Percentiles rank a stretch among this genome's conserved stretches.
These are phyloP conservation scores for Apium graveolens DNA, from an alignment of 129 eudicot genomes.

Conservation along the genomic window DNA sequence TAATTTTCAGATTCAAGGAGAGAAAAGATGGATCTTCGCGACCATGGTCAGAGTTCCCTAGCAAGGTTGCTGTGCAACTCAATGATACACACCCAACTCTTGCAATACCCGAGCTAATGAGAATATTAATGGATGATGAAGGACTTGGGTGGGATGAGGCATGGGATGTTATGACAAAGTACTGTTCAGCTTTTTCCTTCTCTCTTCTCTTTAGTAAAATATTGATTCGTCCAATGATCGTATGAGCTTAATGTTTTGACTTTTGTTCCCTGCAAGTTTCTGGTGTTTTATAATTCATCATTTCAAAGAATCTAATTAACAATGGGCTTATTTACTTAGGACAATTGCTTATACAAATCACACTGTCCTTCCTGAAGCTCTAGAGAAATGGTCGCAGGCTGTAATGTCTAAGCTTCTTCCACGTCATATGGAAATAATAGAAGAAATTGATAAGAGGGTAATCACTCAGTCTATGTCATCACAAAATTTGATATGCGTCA, in stretches of 20 bases:
- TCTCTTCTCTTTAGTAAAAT: background rate
- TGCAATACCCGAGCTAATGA: conserved; percentile 96
- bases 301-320: conserved; percentile 13
- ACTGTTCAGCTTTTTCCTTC: background rate
- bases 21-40: conserved; percentile 48
- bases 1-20: conserved; percentile 89
- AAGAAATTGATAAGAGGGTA: conserved; percentile 94
- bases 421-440: conserved; percentile 96
- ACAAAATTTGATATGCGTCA: background rate
- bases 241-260: background rate
- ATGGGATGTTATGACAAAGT: conserved; percentile 95
- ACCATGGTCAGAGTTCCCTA: conserved; percentile 85
- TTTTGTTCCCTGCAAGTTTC: conserved; percentile 4
- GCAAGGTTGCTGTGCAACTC: conserved; percentile 93
- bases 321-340: conserved; percentile 34
- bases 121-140: conserved; percentile 96
- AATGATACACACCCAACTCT: conserved; percentile 99
- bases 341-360: conserved; percentile 97
- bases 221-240: background rate
- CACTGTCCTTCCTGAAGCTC: conserved; percentile 97
- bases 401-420: conserved; percentile 99
- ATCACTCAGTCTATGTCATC: background rate
- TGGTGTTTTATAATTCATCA: background rate
- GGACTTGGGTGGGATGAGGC: conserved; percentile 99
- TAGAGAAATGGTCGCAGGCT: conserved; percentile 95